phyloP scores from a whole-genome alignment of 257 asterid species.

The Solanum appendiculatum region DNA sequence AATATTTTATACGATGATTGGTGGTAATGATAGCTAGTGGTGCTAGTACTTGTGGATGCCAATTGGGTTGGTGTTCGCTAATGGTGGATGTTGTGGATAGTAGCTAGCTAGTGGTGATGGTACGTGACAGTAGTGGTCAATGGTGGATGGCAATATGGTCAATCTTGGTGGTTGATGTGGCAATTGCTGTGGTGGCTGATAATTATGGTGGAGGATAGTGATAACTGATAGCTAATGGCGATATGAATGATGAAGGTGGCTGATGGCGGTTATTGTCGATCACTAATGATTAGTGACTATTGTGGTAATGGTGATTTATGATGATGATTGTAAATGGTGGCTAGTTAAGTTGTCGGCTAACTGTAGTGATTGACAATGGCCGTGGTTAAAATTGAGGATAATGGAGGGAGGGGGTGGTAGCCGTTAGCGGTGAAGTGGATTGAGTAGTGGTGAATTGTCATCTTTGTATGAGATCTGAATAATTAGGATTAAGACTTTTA shows the following conservation, averaged over 20 bases:
- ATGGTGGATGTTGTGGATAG: neutral
- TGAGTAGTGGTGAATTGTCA: neutral
- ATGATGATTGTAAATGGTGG: neutral
- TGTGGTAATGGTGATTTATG: neutral
- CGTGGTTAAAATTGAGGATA: neutral
- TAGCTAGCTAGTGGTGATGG: neutral
- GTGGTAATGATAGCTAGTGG: neutral
- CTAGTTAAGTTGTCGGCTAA: neutral
- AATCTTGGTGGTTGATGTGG: no score
- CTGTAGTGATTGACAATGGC: neutral
- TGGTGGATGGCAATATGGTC: no score
- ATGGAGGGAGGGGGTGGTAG: neutral
- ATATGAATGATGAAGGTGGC: neutral
- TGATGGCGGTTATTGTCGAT: neutral
- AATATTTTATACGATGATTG: no score
- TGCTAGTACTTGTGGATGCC: neutral
- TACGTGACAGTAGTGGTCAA: no score
- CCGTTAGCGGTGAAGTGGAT: neutral
- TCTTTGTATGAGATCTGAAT: neutral
- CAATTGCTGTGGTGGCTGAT: no score
- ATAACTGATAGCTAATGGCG: neutral
- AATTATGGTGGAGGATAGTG: neutral
- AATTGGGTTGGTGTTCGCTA: neutral
- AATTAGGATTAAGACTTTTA: neutral
- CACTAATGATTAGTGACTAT: neutral